Conservation (phyloP, 2,329 filamentous ascomycete species). For the Trichoderma guizhouense region DNA sequence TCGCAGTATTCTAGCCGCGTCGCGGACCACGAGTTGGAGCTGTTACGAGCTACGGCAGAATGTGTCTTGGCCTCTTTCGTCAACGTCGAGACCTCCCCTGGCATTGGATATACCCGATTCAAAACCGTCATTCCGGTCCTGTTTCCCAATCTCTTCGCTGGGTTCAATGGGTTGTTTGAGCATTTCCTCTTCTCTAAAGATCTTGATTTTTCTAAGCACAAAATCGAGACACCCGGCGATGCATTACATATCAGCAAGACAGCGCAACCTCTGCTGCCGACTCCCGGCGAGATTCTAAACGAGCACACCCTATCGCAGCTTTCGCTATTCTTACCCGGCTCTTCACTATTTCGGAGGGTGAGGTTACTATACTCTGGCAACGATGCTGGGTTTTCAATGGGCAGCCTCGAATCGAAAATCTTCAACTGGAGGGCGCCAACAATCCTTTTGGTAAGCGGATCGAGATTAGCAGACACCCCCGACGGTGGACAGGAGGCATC, state of each 20-base stretch:
- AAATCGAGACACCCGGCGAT: slow-evolving; percentile 25
- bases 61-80: slow-evolving; percentile 64
- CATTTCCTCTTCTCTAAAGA: slow-evolving; percentile 73
- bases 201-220: slow-evolving; percentile 60
- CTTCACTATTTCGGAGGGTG: slow-evolving; percentile 61
- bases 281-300: slow-evolving; percentile 60
- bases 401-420: slow-evolving; percentile 69
- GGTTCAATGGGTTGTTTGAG: slow-evolving; percentile 67
- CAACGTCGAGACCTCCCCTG: slow-evolving; percentile 60
- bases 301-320: slow-evolving; percentile 64
- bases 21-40: slow-evolving; percentile 52
- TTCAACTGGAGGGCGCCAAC: slow-evolving; percentile 77
- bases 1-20: slow-evolving; percentile 58
- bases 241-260: slow-evolving; percentile 22
- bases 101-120: slow-evolving; percentile 61
- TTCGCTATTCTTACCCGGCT: slow-evolving; percentile 67
- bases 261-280: slow-evolving; percentile 49
- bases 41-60: slow-evolving; percentile 60
- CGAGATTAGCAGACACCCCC: slow-evolving; percentile 50
- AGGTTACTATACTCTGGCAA: slow-evolving; percentile 68
- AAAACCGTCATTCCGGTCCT: slow-evolving; percentile 55
- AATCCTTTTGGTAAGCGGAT: slow-evolving; percentile 66
- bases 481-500: slow-evolving; percentile 50
- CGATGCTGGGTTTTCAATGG: slow-evolving; percentile 72
- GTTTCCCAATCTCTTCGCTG: slow-evolving; percentile 64